Evolutionary conservation across 805 yeast genomes (phyloP), one percentile per base, ranked within the genome.

Genomic region (Candida coquimbonensis): DNA sequence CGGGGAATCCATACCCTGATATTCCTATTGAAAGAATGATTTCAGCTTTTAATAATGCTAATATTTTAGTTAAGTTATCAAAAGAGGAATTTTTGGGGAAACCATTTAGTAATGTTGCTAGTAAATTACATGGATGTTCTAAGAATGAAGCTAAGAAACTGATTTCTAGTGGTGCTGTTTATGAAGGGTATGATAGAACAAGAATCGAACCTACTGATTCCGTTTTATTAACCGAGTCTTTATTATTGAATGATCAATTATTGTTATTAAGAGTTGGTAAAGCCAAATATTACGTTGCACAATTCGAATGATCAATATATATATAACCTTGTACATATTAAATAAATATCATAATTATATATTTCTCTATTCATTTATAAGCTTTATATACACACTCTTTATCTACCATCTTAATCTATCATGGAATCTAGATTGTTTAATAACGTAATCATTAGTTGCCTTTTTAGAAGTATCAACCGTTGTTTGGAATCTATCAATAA

Each of bases 241-340:
- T 75, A 48, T 62, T 85, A 46, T 69, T 85, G 5, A 90, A 78
- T 34, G 78, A 66, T 12, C 72, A 71, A 46, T 64, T 89, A 35
- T 64, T 91, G 48, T 63, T 88, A 35, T 60, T 90, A 17, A 73
- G 95, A 53, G 63, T 81, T 9, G 98, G 97, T 2, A 91, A 90
- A 60, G 77, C 75, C 40, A 77, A 77, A 49, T 81, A 80, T 57
- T 68, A 72, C 56, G 76, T 82, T 24, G 73, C 80, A n/a, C 74
- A 77, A 39, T 43, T 59, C 11, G 46, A 41, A 17, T 35, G 14
- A 19, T 6, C 9, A n/a, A 17, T 17, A 17, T 34, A 17, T 34
- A 34, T 17, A 33, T 9, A 33, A n/a, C 21, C 8, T n/a, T 33
- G 11, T 33, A 33, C 35, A 33, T 9, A n/a, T n/a, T 9, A 31